Evolutionary conservation across 2,329 filamentous ascomycete species (phyloP).

Genomic region (Paraconiothyrium sp.): DNA sequence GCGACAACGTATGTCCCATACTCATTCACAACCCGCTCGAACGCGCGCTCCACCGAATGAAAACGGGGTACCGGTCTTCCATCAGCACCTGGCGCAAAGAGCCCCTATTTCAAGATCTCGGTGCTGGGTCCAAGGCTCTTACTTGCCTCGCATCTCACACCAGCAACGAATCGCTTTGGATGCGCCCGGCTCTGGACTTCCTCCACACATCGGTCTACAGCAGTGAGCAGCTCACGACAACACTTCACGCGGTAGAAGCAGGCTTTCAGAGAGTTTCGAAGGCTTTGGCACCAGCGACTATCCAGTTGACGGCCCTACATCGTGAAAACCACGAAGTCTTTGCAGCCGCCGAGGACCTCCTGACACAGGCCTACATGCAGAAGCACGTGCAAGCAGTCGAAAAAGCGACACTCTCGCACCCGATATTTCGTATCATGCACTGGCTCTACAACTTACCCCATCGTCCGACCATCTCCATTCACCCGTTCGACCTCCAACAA

Average conservation of each 20-base stretch:
- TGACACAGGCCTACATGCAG: background rate
- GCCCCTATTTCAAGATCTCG: background rate
- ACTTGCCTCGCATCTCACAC: background rate
- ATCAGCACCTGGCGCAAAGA: background rate
- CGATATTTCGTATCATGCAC: background rate
- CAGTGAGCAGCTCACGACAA: background rate
- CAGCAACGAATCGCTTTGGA: too few species aligned
- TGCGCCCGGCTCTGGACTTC: background rate
- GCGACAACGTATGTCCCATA: background rate
- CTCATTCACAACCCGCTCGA: background rate
- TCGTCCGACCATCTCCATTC: background rate
- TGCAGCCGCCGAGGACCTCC: background rate
- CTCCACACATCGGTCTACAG: background rate
- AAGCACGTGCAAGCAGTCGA: background rate
- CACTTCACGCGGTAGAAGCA: background rate
- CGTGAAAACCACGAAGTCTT: background rate
- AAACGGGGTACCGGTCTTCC: background rate
- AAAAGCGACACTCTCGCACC: background rate
- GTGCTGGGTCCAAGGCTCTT: background rate
- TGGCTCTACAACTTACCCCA: background rate
- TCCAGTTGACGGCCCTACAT: background rate
- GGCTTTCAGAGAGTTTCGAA: background rate
- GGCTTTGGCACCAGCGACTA: background rate
- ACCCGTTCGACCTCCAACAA: background rate
- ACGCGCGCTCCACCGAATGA: too few species aligned